These are phyloP conservation scores for Fraxinus nigra DNA, from an alignment of 305 asterid species.

Conservation along the genomic window DNA sequence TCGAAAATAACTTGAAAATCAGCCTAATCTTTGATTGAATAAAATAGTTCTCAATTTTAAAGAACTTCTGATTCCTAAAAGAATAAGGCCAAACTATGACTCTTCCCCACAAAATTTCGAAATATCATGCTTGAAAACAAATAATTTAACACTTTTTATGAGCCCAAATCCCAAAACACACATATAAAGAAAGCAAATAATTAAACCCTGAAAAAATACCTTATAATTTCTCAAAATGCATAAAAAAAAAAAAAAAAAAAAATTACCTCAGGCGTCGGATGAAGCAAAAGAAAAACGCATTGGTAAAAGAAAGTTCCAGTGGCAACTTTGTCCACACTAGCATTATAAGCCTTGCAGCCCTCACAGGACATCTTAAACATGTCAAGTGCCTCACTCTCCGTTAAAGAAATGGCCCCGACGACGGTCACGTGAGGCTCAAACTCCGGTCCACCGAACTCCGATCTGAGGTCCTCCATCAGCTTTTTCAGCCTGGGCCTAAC, in stretches of 20 bases:
- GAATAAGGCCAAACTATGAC: background rate
- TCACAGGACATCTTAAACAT: conserved; percentile 56
- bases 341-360: conserved; percentile 49
- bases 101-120: background rate
- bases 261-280: conserved; percentile 68
- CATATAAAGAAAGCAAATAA: background rate
- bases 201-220: background rate
- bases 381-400: conserved; percentile 71
- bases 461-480: conserved; percentile 70
- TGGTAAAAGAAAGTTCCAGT: conserved; percentile 77
- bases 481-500: conserved; percentile 58
- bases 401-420: conserved; percentile 61
- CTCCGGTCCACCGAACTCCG: conserved; percentile 73
- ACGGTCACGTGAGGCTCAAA: conserved; percentile 91
- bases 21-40: background rate
- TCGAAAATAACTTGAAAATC: background rate
- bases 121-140: background rate
- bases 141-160: background rate
- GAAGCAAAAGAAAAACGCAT: conserved; percentile 75
- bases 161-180: background rate
- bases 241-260: background rate
- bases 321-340: conserved; percentile 56
- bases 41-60: background rate
- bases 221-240: background rate
- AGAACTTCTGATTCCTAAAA: background rate